A percentile compares a stretch with the other conserved stretches of the same genome.
Conservation (phyloP, 2,329 filamentous ascomycete genomes). For the Phaeophleospora eucalypticola region DNA sequence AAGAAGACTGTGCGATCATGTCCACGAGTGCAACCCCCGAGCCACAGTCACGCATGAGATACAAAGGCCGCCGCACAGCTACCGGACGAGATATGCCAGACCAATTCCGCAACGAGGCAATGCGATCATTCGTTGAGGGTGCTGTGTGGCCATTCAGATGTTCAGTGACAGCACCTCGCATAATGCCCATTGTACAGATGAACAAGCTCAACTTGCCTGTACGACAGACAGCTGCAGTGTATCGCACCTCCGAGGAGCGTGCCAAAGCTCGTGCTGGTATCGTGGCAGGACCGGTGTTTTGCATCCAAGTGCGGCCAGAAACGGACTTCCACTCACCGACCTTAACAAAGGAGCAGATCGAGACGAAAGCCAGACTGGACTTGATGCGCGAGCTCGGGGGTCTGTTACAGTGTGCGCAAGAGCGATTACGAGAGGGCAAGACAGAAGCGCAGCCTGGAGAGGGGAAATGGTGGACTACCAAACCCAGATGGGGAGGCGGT, state of each 20-base stretch:
- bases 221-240: slow-evolving; percentile 53
- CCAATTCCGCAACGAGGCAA: slow-evolving; percentile 52
- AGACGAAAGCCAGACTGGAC: slow-evolving; percentile 43
- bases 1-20: slow-evolving; percentile 1
- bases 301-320: slow-evolving; percentile 53
- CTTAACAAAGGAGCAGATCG: slow-evolving; percentile 23
- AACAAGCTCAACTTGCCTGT: slow-evolving; percentile 51
- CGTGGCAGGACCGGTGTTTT: slow-evolving; percentile 56
- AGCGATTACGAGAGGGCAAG: slow-evolving; percentile 54
- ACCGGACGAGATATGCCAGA: slow-evolving; percentile 58
- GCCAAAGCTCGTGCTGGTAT: slow-evolving; percentile 50
- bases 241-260: slow-evolving; percentile 51
- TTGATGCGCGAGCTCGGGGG: slow-evolving; percentile 55
- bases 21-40: slow-evolving; percentile 13
- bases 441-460: slow-evolving; percentile 49
- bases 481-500: slow-evolving; percentile 55
- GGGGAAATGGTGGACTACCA: slow-evolving; percentile 58
- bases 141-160: slow-evolving; percentile 56
- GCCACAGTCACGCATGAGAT: slow-evolving; percentile 31
- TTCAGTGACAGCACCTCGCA: slow-evolving; percentile 45
- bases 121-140: slow-evolving; percentile 56
- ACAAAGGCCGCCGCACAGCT: slow-evolving; percentile 57
- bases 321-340: slow-evolving; percentile 42
- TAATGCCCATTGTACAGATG: slow-evolving; percentile 42
- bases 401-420: slow-evolving; percentile 56